Evolutionary conservation across 305 asterid species (phyloP).

Genomic region (Fraxinus sp.): DNA sequence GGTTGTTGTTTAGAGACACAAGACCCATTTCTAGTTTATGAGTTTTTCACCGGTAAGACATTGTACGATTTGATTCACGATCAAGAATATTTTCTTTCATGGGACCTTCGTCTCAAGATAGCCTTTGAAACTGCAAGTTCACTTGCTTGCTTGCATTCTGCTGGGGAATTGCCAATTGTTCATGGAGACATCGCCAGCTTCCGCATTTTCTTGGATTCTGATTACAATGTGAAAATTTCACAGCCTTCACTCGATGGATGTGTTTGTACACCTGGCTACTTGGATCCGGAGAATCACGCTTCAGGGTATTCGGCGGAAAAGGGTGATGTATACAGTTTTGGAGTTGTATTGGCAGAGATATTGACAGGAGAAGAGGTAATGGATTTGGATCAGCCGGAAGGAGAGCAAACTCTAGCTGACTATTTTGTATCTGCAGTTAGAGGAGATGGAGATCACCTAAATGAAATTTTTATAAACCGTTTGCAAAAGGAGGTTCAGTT

Average conservation of each 20-base stretch:
- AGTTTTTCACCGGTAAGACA: conserved; percentile 23
- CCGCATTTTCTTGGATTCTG: conserved; percentile 19
- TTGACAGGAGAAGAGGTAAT: conserved; percentile 25
- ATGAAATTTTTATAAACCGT: conserved; percentile 11
- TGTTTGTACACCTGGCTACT: background rate
- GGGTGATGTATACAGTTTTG: conserved; percentile 39
- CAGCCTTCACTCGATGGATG: background rate
- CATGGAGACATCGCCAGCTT: conserved; percentile 33
- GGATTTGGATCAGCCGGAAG: background rate
- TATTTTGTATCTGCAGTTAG: conserved; percentile 2
- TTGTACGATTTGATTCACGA: conserved; percentile 21
- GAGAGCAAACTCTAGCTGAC: background rate
- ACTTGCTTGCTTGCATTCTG: conserved; percentile 30
- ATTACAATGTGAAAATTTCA: conserved; percentile 22
- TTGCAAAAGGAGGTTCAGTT: background rate
- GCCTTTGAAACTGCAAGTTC: conserved; percentile 34
- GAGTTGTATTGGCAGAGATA: conserved; percentile 36
- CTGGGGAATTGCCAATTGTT: conserved; percentile 1
- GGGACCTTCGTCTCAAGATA: conserved; percentile 32
- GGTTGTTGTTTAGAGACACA: conserved; percentile 48
- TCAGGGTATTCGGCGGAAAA: conserved; percentile 12
- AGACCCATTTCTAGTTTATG: conserved; percentile 36
- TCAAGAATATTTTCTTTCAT: conserved; percentile 17
- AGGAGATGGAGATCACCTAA: conserved; percentile 12
- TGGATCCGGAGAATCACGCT: conserved; percentile 24